These are phyloP conservation scores for Hyphopichia pseudoburtonii DNA, from an alignment of 1,139 yeast genomes.

Conservation along the genomic window DNA sequence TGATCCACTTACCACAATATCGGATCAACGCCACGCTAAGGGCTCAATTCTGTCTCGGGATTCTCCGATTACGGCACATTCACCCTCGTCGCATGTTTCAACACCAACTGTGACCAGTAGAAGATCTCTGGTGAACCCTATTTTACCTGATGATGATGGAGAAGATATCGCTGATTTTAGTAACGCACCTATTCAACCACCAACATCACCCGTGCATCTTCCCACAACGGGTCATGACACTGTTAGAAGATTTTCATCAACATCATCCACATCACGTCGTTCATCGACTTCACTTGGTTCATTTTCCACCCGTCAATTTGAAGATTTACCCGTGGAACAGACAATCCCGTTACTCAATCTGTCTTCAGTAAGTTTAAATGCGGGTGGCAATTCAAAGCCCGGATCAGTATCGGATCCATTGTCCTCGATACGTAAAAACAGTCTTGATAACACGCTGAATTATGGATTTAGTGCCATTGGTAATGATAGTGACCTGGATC, in stretches of 20 bases:
- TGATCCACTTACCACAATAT: too few species aligned
- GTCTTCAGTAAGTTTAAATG: constrained; percentile 12
- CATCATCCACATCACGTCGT: neutral
- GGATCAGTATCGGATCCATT: constrained; percentile 1
- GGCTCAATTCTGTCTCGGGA: too few species aligned
- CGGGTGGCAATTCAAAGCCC: too few species aligned
- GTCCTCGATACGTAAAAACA: neutral
- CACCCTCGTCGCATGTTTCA: too few species aligned
- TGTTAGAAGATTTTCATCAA: too few species aligned
- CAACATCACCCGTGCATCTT: neutral
- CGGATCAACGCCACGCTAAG: too few species aligned
- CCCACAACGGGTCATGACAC: too few species aligned
- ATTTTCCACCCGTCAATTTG: constrained; percentile 10
- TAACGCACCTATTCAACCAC: constrained; percentile 4
- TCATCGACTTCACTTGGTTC: neutral
- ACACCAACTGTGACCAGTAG: neutral
- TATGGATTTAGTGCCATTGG: too few species aligned
- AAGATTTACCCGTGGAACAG: constrained; percentile 33
- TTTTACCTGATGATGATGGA: constrained; percentile 11
- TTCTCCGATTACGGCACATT: too few species aligned
- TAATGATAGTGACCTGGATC: too few species aligned
- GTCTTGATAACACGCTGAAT: too few species aligned
- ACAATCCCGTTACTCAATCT: constrained; percentile 37
- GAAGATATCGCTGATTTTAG: constrained; percentile 19
- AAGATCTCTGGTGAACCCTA: constrained; percentile 4